Base-by-base conservation (phyloP, 78 protist species). In the Dictyostelium discoideum region DNA sequence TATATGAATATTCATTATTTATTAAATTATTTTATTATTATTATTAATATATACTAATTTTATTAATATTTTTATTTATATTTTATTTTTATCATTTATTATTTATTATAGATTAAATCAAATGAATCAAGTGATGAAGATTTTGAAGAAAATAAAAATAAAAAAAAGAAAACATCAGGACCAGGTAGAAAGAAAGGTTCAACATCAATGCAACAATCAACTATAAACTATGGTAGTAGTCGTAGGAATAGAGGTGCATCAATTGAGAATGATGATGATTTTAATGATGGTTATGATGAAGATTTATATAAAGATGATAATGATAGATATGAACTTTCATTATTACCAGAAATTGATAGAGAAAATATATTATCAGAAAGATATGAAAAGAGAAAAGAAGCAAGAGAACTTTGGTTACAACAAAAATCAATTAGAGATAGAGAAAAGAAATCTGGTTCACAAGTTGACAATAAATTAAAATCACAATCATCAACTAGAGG, bases 261-360 rank as follows among this genome's bases (percentile, higher is more conserved):
- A 81, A 16, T 32, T 14, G 87, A 89, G 32, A 9, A 20, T 39
- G 94, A 81, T 37, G 94, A 89, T 6, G 65, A 18, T 42, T 81
- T 81, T 22, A 7, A 80, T 44, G 86, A 89, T 89, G 94, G 83
- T 14, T 89, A 89, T 29, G 94, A 81, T 67, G 76, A 89, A 2
- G 87, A 89, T 48, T 32, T 89, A 46, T 89, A 89, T 44, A 72
- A 89, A 69, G 85, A 89, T 81, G 94, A 89, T 14, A 86, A 89
- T 60, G 94, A 89, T 81, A 89, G 87, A 81, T 42, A 65, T 22
- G 74, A 46, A 67, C 72, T 89, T 9, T 79, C 94, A 48, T 22
- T 44, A 20, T 67, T 89, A 46, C 65, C 94, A n/a, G 78, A 81
- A 32, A 16, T 89, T 50, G 94, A 89, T 29, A 89, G 94, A 89